Evolutionary conservation across 2,329 filamentous ascomycete species (phyloP).

Genomic region (Xylaria sp.): DNA sequence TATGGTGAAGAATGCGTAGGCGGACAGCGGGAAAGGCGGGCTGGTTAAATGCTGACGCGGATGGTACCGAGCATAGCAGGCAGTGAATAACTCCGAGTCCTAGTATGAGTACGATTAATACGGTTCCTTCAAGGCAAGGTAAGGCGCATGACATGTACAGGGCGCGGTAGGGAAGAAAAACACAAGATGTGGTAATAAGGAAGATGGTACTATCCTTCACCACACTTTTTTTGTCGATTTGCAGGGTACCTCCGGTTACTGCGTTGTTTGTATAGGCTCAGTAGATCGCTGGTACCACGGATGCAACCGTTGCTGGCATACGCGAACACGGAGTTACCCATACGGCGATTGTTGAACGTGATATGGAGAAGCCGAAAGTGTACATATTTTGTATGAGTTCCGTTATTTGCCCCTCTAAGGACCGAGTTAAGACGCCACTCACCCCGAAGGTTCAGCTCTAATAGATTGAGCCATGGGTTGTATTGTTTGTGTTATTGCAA

Average conservation of each 20-base stretch:
- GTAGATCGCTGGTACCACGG: not conserved
- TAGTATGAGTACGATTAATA: not conserved
- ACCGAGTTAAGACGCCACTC: constrained; percentile 5
- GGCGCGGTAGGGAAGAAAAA: not conserved
- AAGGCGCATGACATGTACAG: not conserved
- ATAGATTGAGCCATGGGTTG: constrained; percentile 1
- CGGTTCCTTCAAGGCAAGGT: constrained; percentile 14
- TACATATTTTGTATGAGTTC: not conserved
- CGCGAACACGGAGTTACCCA: not conserved
- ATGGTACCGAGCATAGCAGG: not conserved
- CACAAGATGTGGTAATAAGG: not conserved
- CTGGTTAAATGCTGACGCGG: constrained; percentile 3
- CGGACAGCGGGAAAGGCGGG: not conserved
- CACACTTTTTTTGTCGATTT: not conserved
- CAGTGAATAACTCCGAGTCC: constrained; percentile 1
- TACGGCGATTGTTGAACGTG: constrained; percentile 1
- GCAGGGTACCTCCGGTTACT: not conserved
- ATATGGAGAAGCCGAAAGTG: constrained; percentile 5
- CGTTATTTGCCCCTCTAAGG: not conserved
- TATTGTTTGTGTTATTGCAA: not conserved
- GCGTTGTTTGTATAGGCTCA: not conserved
- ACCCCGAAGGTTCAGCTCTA: constrained; percentile 10
- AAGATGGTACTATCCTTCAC: not conserved
- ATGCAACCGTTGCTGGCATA: not conserved
- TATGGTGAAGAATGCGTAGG: not conserved